Conservation (phyloP, 75 land plant species). For the Selaginella tamariscina region DNA sequence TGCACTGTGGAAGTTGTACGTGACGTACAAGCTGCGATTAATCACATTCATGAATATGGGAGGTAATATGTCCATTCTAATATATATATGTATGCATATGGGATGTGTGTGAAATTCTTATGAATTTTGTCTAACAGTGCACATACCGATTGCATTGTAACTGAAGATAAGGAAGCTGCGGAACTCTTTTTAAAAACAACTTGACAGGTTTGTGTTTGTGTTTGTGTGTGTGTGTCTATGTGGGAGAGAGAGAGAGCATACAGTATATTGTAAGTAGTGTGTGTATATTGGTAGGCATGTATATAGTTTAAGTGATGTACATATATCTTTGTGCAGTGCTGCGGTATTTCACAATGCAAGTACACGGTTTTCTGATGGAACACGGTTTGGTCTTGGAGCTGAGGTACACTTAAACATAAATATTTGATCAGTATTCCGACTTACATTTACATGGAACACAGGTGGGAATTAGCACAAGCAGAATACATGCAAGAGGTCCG, state of each 20-base stretch:
- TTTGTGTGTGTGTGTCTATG: too few relatives aligned
- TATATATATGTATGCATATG: neutral
- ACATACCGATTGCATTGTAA: conserved; percentile 85
- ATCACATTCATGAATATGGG: conserved; percentile 80
- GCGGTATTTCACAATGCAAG: conserved; percentile 97
- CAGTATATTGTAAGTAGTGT: too few relatives aligned
- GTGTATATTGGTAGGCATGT: too few relatives aligned
- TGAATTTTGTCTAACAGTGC: conserved; percentile 40
- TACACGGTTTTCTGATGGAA: conserved; percentile 92
- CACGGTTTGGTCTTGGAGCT: conserved; percentile 96
- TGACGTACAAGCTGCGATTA: conserved; percentile 73
- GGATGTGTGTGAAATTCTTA: neutral
- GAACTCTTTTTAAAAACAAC: conserved; percentile 55
- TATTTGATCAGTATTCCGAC: conserved; percentile 11
- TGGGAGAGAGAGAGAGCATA: too few relatives aligned
- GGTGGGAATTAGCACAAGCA: conserved; percentile 96
- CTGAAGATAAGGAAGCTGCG: conserved; percentile 57
- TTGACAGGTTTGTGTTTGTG: conserved; percentile 63
- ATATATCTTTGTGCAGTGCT: too few relatives aligned
- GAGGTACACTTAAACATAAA: conserved; percentile 41
- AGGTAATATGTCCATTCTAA: conserved; percentile 36
- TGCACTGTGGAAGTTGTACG: conserved; percentile 88
- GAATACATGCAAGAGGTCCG: conserved; percentile 98
- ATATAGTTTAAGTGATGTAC: too few relatives aligned
- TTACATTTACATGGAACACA: conserved; percentile 10